Conservation (phyloP, 805 yeast species). For the Hanseniaspora guilliermondii region DNA sequence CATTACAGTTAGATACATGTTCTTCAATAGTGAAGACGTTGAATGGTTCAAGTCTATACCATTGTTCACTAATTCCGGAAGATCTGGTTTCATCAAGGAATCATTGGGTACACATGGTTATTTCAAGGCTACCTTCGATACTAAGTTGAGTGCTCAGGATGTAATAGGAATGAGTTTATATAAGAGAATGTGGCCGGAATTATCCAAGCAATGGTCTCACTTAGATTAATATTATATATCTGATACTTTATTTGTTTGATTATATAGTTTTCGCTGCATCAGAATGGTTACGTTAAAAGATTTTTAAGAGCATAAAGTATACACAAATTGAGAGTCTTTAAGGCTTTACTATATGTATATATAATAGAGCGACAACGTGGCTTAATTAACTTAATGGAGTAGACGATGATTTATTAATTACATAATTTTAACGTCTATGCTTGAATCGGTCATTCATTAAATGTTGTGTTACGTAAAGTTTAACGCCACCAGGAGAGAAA, state of each 20-base stretch:
- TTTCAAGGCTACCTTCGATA: constrained; percentile 90
- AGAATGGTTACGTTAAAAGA: no score
- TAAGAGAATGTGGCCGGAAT: constrained; percentile 84
- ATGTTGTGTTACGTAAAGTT: no score
- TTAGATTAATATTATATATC: background rate
- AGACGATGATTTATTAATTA: background rate
- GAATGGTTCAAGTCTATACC: constrained; percentile 84
- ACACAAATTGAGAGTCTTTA: no score
- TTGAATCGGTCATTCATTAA: no score
- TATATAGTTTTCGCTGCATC: background rate
- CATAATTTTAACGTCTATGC: no score
- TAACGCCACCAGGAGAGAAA: no score
- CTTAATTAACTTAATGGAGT: no score
- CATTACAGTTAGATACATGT: constrained; percentile 92
- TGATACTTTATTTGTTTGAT: background rate
- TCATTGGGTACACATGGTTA: constrained; percentile 97
- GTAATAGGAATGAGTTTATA: constrained; percentile 86
- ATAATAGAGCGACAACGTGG: no score
- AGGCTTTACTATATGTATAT: no score
- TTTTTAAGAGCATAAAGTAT: no score
- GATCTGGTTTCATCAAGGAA: constrained; percentile 89
- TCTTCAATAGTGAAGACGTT: constrained; percentile 82
- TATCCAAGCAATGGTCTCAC: constrained; percentile 27
- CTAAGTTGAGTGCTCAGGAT: constrained; percentile 81
- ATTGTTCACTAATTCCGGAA: constrained; percentile 80